These are phyloP conservation scores for Mycena floridula DNA, from an alignment of 768 basidiomycete species.

Conservation along the genomic window DNA sequence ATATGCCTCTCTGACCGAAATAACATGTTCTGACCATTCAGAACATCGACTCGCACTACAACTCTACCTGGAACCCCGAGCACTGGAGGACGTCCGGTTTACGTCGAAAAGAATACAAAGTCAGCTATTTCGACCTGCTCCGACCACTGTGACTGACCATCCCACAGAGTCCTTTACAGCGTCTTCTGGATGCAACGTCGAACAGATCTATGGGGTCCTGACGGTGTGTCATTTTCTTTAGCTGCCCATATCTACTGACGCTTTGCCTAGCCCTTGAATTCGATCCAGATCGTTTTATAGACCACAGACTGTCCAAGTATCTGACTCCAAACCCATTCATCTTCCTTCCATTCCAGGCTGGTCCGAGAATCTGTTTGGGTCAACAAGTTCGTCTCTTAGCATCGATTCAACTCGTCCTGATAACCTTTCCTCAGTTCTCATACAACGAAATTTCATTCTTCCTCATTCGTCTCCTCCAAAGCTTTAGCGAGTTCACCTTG, in stretches of 20 bases:
- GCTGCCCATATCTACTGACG: conserved; percentile 12
- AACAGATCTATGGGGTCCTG: conserved; percentile 30
- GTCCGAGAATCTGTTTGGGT: conserved; percentile 22
- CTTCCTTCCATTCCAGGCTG: conserved; percentile 9
- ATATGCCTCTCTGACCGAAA: neutral
- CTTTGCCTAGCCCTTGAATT: conserved; percentile 1
- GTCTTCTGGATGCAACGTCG: conserved; percentile 30
- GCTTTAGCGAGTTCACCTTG: conserved; percentile 22
- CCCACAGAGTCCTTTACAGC: conserved; percentile 17
- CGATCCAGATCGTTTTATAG: conserved; percentile 16
- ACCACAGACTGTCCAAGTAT: neutral
- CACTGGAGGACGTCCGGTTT: conserved; percentile 16
- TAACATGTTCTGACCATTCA: conserved; percentile 1
- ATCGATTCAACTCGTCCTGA: neutral
- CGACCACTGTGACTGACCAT: neutral
- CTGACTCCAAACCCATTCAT: conserved; percentile 2
- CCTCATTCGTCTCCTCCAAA: conserved; percentile 35
- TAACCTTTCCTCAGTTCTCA: conserved; percentile 27
- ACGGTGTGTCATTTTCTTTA: conserved; percentile 13
- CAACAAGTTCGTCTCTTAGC: neutral
- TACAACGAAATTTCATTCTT: conserved; percentile 42
- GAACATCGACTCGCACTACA: conserved; percentile 17
- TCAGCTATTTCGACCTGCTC: conserved; percentile 1
- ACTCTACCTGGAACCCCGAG: conserved; percentile 16
- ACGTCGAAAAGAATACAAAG: conserved; percentile 19